Percentiles rank a stretch among this genome's conserved stretches.
phyloP scores from a whole-genome alignment of 371 early-diverging fungal species.

The Capniomyces stellatus region DNA sequence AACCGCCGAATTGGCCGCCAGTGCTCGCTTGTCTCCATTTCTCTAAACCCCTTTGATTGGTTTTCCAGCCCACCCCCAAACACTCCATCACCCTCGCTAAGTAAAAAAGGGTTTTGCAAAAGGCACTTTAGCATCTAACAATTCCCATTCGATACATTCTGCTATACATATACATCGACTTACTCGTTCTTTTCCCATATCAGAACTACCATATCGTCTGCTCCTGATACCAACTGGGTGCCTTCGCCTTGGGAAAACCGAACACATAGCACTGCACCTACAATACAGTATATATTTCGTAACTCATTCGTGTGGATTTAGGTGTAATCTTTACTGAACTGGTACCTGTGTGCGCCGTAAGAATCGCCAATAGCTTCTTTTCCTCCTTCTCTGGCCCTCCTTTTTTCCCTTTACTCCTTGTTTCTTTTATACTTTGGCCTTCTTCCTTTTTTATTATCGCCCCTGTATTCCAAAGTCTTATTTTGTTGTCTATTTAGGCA shows the following conservation, averaged over 20 bases:
- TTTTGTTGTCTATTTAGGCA: constrained; percentile 35
- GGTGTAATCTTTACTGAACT: background rate
- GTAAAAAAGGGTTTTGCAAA: background rate
- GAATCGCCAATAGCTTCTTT: constrained; percentile 55
- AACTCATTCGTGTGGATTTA: background rate
- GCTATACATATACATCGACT: background rate
- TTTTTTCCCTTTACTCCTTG: too few relatives aligned
- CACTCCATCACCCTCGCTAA: background rate
- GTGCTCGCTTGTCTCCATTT: constrained; percentile 33
- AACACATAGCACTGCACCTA: constrained; percentile 78
- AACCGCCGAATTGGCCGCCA: constrained; percentile 65
- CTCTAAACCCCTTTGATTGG: constrained; percentile 24
- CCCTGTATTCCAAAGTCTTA: constrained; percentile 64
- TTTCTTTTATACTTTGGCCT: too few relatives aligned
- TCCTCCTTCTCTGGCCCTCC: constrained; percentile 33
- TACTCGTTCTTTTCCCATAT: constrained; percentile 76
- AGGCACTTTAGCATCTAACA: background rate
- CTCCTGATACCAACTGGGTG: constrained; percentile 65
- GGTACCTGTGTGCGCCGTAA: constrained; percentile 46
- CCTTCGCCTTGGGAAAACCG: constrained; percentile 64
- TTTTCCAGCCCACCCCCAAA: background rate
- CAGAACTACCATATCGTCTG: constrained; percentile 74
- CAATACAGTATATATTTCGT: background rate
- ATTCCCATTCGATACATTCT: too few relatives aligned
- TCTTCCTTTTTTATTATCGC: constrained; percentile 38